A percentile compares a stretch with the other conserved stretches of the same genome.
phyloP scores from a whole-genome alignment of 78 protist genomes.

The Emiliania huxleyi region DNA sequence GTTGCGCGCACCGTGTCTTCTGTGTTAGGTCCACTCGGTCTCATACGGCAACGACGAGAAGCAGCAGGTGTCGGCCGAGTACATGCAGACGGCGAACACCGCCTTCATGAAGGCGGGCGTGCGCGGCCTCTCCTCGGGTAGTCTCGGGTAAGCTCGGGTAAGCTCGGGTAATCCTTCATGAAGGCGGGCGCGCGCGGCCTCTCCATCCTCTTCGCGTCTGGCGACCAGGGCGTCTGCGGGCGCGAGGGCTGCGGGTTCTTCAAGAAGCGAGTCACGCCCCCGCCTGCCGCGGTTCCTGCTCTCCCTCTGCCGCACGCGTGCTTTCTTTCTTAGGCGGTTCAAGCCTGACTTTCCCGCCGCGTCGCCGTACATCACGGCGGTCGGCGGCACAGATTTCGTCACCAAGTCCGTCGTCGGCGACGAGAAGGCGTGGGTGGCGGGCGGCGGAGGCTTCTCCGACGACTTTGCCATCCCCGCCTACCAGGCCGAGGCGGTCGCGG shows the following conservation, averaged over 20 bases:
- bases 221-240: constrained; percentile 49
- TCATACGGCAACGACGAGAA: constrained; percentile 34
- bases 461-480: constrained; percentile 4
- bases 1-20: no score
- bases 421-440: background rate
- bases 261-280: no score
- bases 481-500: constrained; percentile 27
- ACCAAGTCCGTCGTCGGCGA: background rate
- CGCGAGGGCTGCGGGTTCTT: background rate
- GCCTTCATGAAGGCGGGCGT: constrained; percentile 24
- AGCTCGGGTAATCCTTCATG: no score
- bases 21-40: no score
- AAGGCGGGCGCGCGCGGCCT: constrained; percentile 21
- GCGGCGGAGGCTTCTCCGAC: constrained; percentile 54
- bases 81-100: constrained; percentile 3
- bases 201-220: constrained; percentile 48
- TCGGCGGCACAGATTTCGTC: constrained; percentile 33
- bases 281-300: no score
- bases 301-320: no score
- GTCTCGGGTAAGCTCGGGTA: no score
- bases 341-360: constrained; percentile 38
- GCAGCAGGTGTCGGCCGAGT: background rate
- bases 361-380: constrained; percentile 48
- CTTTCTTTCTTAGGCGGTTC: background rate
- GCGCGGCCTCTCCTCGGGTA: constrained; percentile 31